phyloP scores from a whole-genome alignment of 2,329 filamentous ascomycete genomes.

The Chrysoporthe austroafricana region DNA sequence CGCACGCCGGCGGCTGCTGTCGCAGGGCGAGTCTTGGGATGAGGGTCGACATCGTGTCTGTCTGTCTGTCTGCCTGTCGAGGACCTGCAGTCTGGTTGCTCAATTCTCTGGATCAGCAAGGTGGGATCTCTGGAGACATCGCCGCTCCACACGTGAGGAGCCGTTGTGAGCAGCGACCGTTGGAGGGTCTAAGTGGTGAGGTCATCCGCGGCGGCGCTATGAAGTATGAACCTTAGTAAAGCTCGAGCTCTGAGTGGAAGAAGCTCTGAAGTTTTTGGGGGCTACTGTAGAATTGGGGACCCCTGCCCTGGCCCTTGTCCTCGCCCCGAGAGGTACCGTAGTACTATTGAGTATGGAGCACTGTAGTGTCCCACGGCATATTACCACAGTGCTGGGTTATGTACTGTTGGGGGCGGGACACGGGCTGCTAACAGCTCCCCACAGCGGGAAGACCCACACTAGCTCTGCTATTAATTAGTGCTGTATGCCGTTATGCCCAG shows the following conservation, averaged over 20 bases:
- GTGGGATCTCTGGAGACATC: not conserved
- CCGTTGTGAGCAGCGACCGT: not conserved
- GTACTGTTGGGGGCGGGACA: no score
- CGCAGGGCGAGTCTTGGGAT: slow-evolving; percentile 21
- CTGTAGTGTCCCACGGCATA: no score
- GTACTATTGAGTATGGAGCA: no score
- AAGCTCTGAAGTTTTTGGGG: not conserved
- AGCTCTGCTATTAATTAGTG: not conserved
- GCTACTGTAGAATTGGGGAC: not conserved
- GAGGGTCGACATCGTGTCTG: slow-evolving; percentile 18
- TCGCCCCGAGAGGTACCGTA: not conserved
- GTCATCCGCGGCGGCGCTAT: slow-evolving; percentile 18
- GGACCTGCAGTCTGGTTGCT: slow-evolving; percentile 2
- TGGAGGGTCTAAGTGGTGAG: slow-evolving; percentile 23
- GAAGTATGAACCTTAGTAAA: slow-evolving; percentile 24
- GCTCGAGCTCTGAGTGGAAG: slow-evolving; percentile 25
- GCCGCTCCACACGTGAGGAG: not conserved
- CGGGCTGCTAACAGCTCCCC: not conserved
- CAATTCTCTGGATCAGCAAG: not conserved
- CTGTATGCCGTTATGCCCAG: no score
- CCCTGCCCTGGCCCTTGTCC: not conserved
- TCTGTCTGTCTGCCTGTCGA: not conserved
- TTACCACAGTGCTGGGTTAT: no score
- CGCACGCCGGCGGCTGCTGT: slow-evolving; percentile 9
- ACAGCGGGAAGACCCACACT: slow-evolving; percentile 15